A percentile compares a stretch with the other conserved stretches of the same genome.
Conservation (phyloP, 768 basidiomycete species). For the Phanerochaete carnosa region DNA sequence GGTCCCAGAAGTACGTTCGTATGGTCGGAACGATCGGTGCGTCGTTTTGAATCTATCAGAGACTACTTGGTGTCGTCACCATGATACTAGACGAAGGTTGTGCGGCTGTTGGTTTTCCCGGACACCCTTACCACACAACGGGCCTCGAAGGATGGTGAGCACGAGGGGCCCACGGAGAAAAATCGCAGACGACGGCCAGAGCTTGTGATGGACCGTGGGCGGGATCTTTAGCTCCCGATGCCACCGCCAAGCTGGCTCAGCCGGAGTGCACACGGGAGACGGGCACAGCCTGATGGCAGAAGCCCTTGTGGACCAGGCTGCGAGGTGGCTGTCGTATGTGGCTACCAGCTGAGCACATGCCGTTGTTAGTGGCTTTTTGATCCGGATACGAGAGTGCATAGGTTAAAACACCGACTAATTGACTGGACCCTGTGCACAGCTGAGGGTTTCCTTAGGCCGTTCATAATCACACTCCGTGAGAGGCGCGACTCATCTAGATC, state of each 20-base stretch:
- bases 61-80: not conserved
- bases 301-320: not conserved
- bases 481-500: too few species aligned
- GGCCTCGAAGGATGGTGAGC: not conserved
- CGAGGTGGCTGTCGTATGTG: not conserved
- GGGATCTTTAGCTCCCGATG: too few species aligned
- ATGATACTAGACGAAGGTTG: not conserved
- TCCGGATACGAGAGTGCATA: not conserved
- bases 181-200: too few species aligned
- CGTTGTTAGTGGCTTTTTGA: not conserved
- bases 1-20: not conserved
- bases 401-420: not conserved
- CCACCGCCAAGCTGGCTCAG: not conserved
- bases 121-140: not conserved
- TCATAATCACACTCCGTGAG: not conserved
- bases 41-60: not conserved
- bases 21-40: not conserved
- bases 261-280: not conserved
- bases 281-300: not conserved
- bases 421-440: not conserved
- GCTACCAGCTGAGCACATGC: not conserved
- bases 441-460: not conserved
- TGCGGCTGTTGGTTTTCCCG: not conserved
- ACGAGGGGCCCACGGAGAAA: too few species aligned
- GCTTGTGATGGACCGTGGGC: too few species aligned